These are phyloP conservation scores for Umbelopsis sp. DNA, from an alignment of 192 early-diverging fungal species.

Conservation along the genomic window DNA sequence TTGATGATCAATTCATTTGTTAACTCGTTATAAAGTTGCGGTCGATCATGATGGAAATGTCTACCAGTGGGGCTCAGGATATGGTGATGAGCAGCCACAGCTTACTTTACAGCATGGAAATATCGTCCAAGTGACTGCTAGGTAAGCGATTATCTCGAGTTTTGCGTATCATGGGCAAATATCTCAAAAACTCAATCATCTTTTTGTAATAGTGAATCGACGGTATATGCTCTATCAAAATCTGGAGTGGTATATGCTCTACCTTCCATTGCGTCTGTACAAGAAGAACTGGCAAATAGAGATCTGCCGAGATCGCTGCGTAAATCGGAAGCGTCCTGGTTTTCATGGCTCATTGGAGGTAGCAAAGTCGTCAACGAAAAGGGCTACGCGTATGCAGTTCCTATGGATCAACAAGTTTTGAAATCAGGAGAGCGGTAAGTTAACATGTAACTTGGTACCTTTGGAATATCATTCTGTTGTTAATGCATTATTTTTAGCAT, in stretches of 20 bases:
- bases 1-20: not conserved
- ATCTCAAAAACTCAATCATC: no score
- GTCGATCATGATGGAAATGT: conserved; percentile 44
- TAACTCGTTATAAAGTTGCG: conserved; percentile 16
- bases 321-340: not conserved
- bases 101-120: conserved; percentile 38
- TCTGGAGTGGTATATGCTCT: not conserved
- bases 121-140: conserved; percentile 33
- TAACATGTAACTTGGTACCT: not conserved
- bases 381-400: not conserved
- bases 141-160: not conserved
- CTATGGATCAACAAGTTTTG: not conserved
- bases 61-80: conserved; percentile 47
- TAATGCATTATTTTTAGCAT: conserved; percentile 26
- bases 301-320: not conserved
- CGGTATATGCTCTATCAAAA: not conserved
- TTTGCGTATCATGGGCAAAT: no score
- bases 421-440: conserved; percentile 12
- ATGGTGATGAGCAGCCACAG: conserved; percentile 33
- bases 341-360: not conserved
- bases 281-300: not conserved
- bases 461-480: not conserved
- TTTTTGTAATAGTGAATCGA: not conserved
- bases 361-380: not conserved
- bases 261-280: not conserved